Base-by-base conservation (phyloP, 495 filamentous ascomycete genomes). In the Melanomma pulvis-pyrius region DNA sequence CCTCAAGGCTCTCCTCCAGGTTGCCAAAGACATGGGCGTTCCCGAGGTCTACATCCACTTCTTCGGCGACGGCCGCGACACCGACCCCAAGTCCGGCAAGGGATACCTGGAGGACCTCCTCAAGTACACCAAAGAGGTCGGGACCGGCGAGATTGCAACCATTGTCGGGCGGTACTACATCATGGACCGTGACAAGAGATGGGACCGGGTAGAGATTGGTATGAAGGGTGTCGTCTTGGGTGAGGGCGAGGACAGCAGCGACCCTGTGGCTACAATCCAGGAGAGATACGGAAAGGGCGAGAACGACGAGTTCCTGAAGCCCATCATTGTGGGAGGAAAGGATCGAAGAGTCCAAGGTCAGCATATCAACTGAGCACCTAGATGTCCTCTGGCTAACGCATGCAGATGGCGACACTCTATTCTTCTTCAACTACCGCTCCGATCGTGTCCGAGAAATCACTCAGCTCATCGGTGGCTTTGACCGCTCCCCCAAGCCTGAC, bases 371-470 rank as follows among this genome's bases (percentile, higher is more conserved):
- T 56, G 58, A 57, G 57, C 32, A 67, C 59, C 59, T 21, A 36
- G 30, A 44, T 51, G 34, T 60, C 53, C 32, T 19, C 30, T 59
- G 15, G 32, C 63, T 70, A 67, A 73, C 47, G 11, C 50, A 2
- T 68, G 65, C 64, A 92, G 91, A 97, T 74, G 84, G 87, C 66
- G 94, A 98, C 74, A 93, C 91, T 51, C 86, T 96, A 72, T 97
- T 98, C 84, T 97, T 97, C 87, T 98, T 98, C 90, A 98, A 98
- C 86, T 98, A 98, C 85, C 93, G 94, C 71, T 97, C 94, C 39
- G 94, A 98, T 75, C 93, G 94, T 76, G 93, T 96, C 55, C 92
- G 96, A 70, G 93, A 98, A 76, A 88, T 98, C 74, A 97, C 93
- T 58, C 94, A 98, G 80, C 82, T 98, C 48, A 81, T 98, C 28